phyloP scores from a whole-genome alignment of 2,329 filamentous ascomycete genomes.

The Colletotrichum neosansevieriae region DNA sequence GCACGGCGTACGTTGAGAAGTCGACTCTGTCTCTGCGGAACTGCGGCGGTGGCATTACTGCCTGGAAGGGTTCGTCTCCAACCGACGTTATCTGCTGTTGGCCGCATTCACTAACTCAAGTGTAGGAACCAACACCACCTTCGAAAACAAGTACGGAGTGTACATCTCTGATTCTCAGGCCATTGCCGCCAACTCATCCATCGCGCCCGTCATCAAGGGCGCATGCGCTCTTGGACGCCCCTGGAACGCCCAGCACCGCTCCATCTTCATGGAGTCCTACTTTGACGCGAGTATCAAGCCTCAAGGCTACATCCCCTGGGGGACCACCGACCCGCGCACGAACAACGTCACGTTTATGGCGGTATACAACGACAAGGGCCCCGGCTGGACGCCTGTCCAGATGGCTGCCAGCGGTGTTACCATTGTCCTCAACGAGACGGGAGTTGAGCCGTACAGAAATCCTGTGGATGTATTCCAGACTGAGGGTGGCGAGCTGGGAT shows the following conservation, averaged over 20 bases:
- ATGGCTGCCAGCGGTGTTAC: slow-evolving; percentile 55
- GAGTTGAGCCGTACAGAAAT: slow-evolving; percentile 45
- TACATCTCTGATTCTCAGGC: slow-evolving; percentile 70
- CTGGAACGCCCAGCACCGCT: slow-evolving; percentile 70
- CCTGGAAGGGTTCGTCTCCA: slow-evolving; percentile 68
- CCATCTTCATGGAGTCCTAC: slow-evolving; percentile 67
- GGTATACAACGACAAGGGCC: slow-evolving; percentile 64
- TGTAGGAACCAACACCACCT: slow-evolving; percentile 68
- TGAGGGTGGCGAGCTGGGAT: slow-evolving; percentile 22
- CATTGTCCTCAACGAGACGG: slow-evolving; percentile 56
- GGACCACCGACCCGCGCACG: slow-evolving; percentile 52
- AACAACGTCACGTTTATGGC: slow-evolving; percentile 66
- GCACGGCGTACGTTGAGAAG: slow-evolving; percentile 70
- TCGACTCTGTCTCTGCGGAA: slow-evolving; percentile 66
- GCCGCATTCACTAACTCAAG: slow-evolving; percentile 8
- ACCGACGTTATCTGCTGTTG: not conserved
- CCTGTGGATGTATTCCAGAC: slow-evolving; percentile 37
- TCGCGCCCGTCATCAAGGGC: slow-evolving; percentile 51
- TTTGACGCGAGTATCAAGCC: slow-evolving; percentile 66
- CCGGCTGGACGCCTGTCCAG: slow-evolving; percentile 65
- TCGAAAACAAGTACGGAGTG: slow-evolving; percentile 74
- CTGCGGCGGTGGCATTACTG: slow-evolving; percentile 76
- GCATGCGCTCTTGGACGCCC: slow-evolving; percentile 71
- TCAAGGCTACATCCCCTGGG: slow-evolving; percentile 68
- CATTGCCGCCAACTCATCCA: slow-evolving; percentile 64